Base-by-base conservation (phyloP, 805 yeast species). In the Candida wancherniae region DNA sequence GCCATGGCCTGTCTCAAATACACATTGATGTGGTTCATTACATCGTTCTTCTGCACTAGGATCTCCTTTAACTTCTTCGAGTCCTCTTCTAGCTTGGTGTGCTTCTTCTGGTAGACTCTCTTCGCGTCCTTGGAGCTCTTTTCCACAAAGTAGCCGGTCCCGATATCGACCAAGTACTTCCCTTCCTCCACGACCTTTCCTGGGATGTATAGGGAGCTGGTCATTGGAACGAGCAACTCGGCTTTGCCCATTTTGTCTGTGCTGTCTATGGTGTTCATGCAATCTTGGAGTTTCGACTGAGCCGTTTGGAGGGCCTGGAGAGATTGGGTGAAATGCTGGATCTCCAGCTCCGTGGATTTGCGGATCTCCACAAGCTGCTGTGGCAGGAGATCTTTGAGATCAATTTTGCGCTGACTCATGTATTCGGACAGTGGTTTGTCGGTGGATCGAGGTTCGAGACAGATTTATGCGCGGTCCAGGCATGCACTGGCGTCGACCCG, bases 141-240 rank as follows among this genome's bases (percentile, higher is more conserved):
- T 52, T 86, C 95, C 11, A 87, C 88, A 53, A 73, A 92, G 54
- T 92, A 92, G 3, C 97, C 97, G 0, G 98, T 92, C 20, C 98
- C 98, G 15, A 92, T 80, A 53, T 92, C 98, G 7, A 92, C 95
- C 53, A 92, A 66, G 48, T 81, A 92, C 36, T 71, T 77, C 37
- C 79, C 71, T 30, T 71, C 71, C 36, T 81, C 75, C 25, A 69
- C 66, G 30, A 84, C 70, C 32, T 66, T 73, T 2, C 97, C 98
- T 4, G 96, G 95, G 16, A 92, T 81, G 45, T 92, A 92, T 23
- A 92, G 63, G 0, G 96, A 85, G 12, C 87, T 70, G 0, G 97
- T 85, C 39, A 94, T 68, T 5, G 98, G 98, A 1, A 92, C 85
- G 40, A 92, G 63, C 13, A 90, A 55, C 19, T 75, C 72, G 26